Conservation (phyloP, 768 basidiomycete genomes). For the Rickenella mellea region DNA sequence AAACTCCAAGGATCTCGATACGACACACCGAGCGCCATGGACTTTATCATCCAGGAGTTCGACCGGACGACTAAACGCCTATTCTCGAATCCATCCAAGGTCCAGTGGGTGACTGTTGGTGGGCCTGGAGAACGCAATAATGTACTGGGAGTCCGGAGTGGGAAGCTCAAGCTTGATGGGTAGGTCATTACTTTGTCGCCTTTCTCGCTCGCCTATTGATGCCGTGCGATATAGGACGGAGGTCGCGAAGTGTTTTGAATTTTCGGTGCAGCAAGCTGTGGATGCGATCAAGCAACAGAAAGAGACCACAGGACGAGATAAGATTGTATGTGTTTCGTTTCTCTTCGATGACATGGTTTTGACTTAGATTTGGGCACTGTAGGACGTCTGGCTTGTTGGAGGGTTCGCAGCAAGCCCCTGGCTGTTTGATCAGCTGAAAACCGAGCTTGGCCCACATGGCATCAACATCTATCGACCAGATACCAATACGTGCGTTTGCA, state of each 20-base stretch:
- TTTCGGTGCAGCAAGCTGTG: slow-evolving; percentile 27
- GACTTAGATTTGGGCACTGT: not conserved
- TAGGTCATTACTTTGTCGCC: slow-evolving; percentile 6
- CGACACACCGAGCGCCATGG: slow-evolving; percentile 22
- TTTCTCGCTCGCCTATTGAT: not conserved
- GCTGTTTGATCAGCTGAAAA: slow-evolving; percentile 33
- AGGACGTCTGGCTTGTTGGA: slow-evolving; percentile 41
- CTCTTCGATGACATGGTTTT: not conserved
- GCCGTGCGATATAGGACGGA: slow-evolving; percentile 16
- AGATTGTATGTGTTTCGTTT: slow-evolving; percentile 19
- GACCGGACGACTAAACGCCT: slow-evolving; percentile 31
- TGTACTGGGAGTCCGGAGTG: slow-evolving; percentile 26
- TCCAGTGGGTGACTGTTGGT: slow-evolving; percentile 33
- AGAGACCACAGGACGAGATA: slow-evolving; percentile 18
- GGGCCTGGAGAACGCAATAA: slow-evolving; percentile 28
- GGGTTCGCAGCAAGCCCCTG: slow-evolving; percentile 44
- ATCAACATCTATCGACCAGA: slow-evolving; percentile 40
- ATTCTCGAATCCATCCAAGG: slow-evolving; percentile 29
- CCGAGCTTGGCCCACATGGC: slow-evolving; percentile 25
- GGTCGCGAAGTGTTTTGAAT: slow-evolving; percentile 34
- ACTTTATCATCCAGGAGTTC: slow-evolving; percentile 26
- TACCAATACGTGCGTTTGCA: slow-evolving; percentile 44
- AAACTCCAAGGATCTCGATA: slow-evolving; percentile 22
- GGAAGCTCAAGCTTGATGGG: slow-evolving; percentile 30
- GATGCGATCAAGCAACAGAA: slow-evolving; percentile 25